phyloP scores from a whole-genome alignment of 179 eudicot species.

The Gypsophila paniculata region DNA sequence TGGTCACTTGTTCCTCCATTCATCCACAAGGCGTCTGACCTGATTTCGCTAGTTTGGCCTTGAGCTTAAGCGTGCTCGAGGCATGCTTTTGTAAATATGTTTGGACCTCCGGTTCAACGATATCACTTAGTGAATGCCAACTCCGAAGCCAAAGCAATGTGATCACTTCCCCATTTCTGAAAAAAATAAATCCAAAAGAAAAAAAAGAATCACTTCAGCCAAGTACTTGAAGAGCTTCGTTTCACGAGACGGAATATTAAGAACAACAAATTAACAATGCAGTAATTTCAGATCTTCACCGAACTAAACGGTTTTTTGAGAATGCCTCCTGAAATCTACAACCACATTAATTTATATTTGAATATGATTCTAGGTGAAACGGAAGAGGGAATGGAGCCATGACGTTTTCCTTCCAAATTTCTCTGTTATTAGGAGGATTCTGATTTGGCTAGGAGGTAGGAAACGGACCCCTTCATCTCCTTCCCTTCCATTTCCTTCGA shows the following conservation, averaged over 20 bases:
- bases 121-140: constrained; percentile 50
- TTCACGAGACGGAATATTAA: background rate
- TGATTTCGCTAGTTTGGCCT: background rate
- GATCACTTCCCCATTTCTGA: constrained; percentile 99
- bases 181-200: no score
- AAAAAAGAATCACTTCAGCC: constrained; percentile 9
- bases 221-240: background rate
- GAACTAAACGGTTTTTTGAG: background rate
- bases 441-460: background rate
- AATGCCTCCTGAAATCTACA: background rate
- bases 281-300: background rate
- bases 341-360: background rate
- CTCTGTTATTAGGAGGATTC: background rate
- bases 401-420: background rate
- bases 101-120: constrained; percentile 6
- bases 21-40: background rate
- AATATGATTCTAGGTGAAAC: background rate
- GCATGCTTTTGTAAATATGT: background rate
- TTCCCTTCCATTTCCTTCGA: background rate
- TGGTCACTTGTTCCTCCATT: background rate
- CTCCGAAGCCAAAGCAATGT: constrained; percentile 86
- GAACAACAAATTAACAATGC: constrained; percentile 2
- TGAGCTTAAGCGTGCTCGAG: background rate
- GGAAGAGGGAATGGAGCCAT: background rate
- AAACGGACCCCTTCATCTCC: background rate